Conservation (phyloP, 2,329 filamentous ascomycete genomes). For the Colletotrichum sp. region DNA sequence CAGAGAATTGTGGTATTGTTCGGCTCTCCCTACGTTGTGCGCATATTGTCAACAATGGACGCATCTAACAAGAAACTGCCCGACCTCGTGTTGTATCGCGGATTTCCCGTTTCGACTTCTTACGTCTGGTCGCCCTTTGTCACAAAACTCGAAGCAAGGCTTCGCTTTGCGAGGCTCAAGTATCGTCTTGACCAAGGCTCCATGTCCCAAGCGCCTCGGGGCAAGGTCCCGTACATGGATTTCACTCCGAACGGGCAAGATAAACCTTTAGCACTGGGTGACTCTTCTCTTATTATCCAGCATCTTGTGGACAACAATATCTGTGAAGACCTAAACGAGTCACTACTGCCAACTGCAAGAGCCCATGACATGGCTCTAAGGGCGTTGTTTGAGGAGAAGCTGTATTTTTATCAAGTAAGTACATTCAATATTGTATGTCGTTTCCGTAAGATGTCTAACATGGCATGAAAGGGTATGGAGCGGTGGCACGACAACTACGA, state of each 20-base stretch:
- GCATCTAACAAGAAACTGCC: not conserved
- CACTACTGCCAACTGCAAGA: constrained; percentile 40
- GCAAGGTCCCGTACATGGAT: not conserved
- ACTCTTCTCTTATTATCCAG: constrained; percentile 61
- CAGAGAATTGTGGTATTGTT: not conserved
- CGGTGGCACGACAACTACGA: constrained; percentile 66
- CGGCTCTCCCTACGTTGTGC: not conserved
- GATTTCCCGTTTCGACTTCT: not conserved
- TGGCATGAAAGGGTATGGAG: constrained; percentile 48
- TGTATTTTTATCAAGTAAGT: constrained; percentile 54
- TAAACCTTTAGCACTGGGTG: constrained; percentile 38
- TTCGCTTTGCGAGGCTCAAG: constrained; percentile 55
- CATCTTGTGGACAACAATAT: constrained; percentile 44
- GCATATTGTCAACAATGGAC: not conserved
- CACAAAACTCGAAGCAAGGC: constrained; percentile 65
- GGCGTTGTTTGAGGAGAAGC: constrained; percentile 63
- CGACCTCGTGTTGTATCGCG: not conserved
- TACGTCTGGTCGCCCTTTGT: constrained; percentile 68
- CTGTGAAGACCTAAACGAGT: constrained; percentile 53
- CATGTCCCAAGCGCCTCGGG: not conserved
- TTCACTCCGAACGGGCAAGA: constrained; percentile 34
- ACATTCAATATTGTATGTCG: not conserved
- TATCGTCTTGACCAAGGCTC: constrained; percentile 44
- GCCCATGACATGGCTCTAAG: constrained; percentile 57
- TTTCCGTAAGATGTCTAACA: not conserved